Base-by-base conservation (phyloP, 345 rosid genomes). In the Erysimum cheiranthoides region DNA sequence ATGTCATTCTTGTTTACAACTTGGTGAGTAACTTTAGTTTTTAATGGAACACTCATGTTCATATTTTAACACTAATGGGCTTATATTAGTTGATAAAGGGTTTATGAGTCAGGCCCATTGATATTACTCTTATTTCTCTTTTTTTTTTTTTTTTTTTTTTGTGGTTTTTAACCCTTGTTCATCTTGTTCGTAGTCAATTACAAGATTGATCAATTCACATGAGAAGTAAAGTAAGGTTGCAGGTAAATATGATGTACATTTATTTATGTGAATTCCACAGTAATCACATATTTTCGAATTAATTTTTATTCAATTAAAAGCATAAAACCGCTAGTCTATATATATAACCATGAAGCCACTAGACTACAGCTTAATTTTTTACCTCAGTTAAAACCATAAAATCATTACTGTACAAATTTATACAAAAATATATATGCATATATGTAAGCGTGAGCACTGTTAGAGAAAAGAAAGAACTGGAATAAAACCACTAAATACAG, bases 31-130 rank as follows among this genome's bases (percentile, higher is more conserved):
- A 17, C 27, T 4, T 2, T 9, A 16, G 3, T 11, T 9, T 9
- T 8, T 10, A 8, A 36, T 36, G 28, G 56, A 30, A 17, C 10
- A 5, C 13, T 8, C 50, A 47, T n/a, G 30, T n/a, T 59, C 49
- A 49, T n/a, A 8, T 21, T 21, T 21, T 35, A 10, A 6, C 30
- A 47, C 14, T 16, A 39, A 21, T 61, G 52, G 38, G 38, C 52
- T 63, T 43, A 63, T 21, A 62, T 60, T 4, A 27, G 34, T 61
- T 62, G 21, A 27, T 11, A 39, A 38, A 39, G 13, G 18, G 65
- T 18, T 38, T 61, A 17, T 21, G 34, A 39, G 11, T 39, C 6
- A 38, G 45, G 77, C 61, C 77, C 77, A 52, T 74, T 0, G 57
- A 53, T 45, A 54, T 8, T 28, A 3, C 11, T 40, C 30, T 61